Conservation (phyloP, 2,329 filamentous ascomycete species). For the Aspergillus texensis region DNA sequence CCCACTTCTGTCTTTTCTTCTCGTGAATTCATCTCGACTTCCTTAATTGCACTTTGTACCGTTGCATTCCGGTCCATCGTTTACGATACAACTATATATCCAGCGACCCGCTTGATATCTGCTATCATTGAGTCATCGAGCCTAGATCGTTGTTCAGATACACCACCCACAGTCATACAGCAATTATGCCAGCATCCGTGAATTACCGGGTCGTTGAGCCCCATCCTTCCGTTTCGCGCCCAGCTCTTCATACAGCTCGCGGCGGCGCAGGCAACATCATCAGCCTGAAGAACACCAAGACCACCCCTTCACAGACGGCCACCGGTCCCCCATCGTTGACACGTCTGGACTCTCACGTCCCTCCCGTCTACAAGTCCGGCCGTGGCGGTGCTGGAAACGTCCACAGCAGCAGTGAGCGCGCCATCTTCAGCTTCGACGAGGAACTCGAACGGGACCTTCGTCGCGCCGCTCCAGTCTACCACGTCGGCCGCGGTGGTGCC, state of each 20-base stretch:
- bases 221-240: conserved; percentile 60
- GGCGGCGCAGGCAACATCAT: conserved; percentile 63
- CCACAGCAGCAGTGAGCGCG: conserved; percentile 55
- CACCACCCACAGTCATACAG: conserved; percentile 12
- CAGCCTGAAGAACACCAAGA: conserved; percentile 54
- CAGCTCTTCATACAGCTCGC: conserved; percentile 55
- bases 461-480: conserved; percentile 63
- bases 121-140: conserved; percentile 7
- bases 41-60: conserved; percentile 1
- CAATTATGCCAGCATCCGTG: conserved; percentile 34
- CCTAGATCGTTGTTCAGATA: not conserved
- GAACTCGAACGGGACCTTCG: conserved; percentile 62
- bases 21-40: conserved; percentile 15
- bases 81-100: not conserved
- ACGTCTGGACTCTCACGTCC: conserved; percentile 49
- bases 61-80: conserved; percentile 2
- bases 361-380: conserved; percentile 48
- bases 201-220: conserved; percentile 63
- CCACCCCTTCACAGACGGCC: conserved; percentile 50
- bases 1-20: conserved; percentile 1
- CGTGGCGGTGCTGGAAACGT: conserved; percentile 61
- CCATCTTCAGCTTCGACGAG: conserved; percentile 70
- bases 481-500: conserved; percentile 64
- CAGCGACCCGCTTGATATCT: not conserved
- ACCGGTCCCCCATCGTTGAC: conserved; percentile 54